Base-by-base conservation (phyloP, 2,329 filamentous ascomycete species). In the Sporothrix pseudoabietina region DNA sequence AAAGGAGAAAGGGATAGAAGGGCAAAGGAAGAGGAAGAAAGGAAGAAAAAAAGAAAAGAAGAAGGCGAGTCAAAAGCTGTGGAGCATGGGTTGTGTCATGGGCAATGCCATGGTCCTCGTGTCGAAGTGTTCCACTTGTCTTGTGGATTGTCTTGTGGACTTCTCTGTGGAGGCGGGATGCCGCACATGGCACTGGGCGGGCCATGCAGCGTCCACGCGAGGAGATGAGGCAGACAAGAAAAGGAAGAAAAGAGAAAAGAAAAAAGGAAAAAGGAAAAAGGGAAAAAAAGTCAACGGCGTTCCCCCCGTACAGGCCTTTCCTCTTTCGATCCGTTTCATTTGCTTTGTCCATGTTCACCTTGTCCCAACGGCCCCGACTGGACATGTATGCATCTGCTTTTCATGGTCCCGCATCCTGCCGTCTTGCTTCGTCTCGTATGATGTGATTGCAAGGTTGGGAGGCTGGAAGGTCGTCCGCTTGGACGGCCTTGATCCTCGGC, bases 181-280 rank as follows among this genome's bases (percentile, higher is more conserved):
- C 35, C 68, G 49, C 68, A 70, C 68, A 70, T 57, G 68, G 68
- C 68, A 30, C 52, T 44, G 66, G 32, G 49, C n/a, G 49, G n/a
- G 22, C 61, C 59, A 41, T 41, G 61, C n/a, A 55, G 10, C 14
- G 57, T 16, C 39, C 61, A 65, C 61, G 44, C 47, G 16, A 54
- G 14, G 19, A 32, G 8, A 22, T 10, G 8, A 26, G 8, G 4
- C 26, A 30, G 5, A 63, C 30, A 10, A 6, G 22, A 39, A 19
- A 59, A 59, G 26, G 26, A 32, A 61, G 49, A 19, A 52, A 22
- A 54, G 8, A n/a, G 8, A 12, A 30, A 12, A 63, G 44, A 10
- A 6, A 1, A 6, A 41, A 22, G 22, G 22, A 16, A 41, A 41
- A n/a, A 3, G 16, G 19, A 39, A n/a, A 39, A 19, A n/a, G n/a